A percentile compares a stretch with the other conserved stretches of the same genome.
Evolutionary conservation across 768 basidiomycete genomes (phyloP).

Genomic region (Pulveroboletus frians): DNA sequence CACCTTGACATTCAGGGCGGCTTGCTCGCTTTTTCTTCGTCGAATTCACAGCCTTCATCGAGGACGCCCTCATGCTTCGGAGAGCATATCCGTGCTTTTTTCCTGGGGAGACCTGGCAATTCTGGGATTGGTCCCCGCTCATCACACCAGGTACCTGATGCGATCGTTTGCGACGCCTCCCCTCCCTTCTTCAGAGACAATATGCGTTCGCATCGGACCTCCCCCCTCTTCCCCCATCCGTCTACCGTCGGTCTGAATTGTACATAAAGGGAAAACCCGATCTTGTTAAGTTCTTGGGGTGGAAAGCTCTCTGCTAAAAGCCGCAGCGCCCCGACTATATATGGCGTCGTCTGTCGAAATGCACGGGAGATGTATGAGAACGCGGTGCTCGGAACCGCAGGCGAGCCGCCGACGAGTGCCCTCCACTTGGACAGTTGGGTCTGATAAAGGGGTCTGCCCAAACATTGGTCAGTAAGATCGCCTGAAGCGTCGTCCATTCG

Average conservation of each 20-base stretch:
- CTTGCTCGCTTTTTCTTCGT: slow-evolving; percentile 36
- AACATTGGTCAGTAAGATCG: slow-evolving; percentile 5
- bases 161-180: slow-evolving; percentile 11
- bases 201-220: slow-evolving; percentile 66
- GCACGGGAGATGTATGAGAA: slow-evolving; percentile 80
- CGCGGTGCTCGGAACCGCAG: slow-evolving; percentile 66
- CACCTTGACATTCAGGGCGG: slow-evolving; percentile 5
- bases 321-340: slow-evolving; percentile 71
- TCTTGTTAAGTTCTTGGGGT: slow-evolving; percentile 52
- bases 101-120: slow-evolving; percentile 28
- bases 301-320: slow-evolving; percentile 60
- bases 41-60: slow-evolving; percentile 45
- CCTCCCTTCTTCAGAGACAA: slow-evolving; percentile 44
- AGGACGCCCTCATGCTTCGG: slow-evolving; percentile 48
- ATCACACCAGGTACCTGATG: neutral
- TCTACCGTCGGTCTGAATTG: slow-evolving; percentile 80
- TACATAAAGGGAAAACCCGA: slow-evolving; percentile 76
- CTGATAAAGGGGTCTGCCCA: slow-evolving; percentile 69
- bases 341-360: slow-evolving; percentile 73
- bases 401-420: slow-evolving; percentile 67
- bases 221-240: slow-evolving; percentile 81
- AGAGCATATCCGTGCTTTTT: slow-evolving; percentile 38
- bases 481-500: neutral
- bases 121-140: slow-evolving; percentile 3
- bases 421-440: slow-evolving; percentile 71